These are phyloP conservation scores for Cordyceps farinosa DNA, from an alignment of 2,329 filamentous ascomycete species.

Conservation along the genomic window DNA sequence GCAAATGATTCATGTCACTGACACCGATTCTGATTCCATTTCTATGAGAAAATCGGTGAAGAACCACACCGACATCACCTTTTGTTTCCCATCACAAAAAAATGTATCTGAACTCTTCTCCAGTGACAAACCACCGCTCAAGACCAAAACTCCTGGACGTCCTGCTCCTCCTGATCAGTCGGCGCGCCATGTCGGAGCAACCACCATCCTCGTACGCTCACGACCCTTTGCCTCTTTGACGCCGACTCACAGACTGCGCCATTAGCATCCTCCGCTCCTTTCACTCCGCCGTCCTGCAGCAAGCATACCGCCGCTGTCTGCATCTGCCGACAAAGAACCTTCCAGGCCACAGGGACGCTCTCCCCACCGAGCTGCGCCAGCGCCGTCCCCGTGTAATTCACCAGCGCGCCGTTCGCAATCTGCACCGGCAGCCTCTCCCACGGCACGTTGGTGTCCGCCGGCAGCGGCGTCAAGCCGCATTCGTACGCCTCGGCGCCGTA, in stretches of 20 bases:
- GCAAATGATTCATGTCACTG: too few relatives aligned
- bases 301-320: constrained; percentile 19
- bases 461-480: constrained; percentile 23
- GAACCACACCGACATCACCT: too few relatives aligned
- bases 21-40: too few relatives aligned
- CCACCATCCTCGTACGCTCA: constrained; percentile 23
- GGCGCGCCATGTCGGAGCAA: constrained; percentile 22
- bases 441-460: constrained; percentile 23
- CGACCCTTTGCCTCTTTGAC: background rate
- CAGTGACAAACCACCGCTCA: background rate
- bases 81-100: too few relatives aligned
- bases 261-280: background rate
- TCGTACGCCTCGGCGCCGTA: constrained; percentile 22
- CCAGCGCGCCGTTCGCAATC: constrained; percentile 9
- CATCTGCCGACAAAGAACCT: constrained; percentile 22
- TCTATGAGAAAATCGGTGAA: too few relatives aligned
- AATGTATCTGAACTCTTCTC: too few relatives aligned
- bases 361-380: background rate
- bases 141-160: constrained; percentile 20
- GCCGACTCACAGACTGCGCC: background rate
- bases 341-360: constrained; percentile 20
- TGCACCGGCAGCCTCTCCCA: constrained; percentile 23
- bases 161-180: constrained; percentile 19
- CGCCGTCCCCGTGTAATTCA: background rate
- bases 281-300: background rate